These are phyloP conservation scores for Rhodotorula sphaerocarpa DNA, from an alignment of 768 basidiomycete species.

Conservation along the genomic window DNA sequence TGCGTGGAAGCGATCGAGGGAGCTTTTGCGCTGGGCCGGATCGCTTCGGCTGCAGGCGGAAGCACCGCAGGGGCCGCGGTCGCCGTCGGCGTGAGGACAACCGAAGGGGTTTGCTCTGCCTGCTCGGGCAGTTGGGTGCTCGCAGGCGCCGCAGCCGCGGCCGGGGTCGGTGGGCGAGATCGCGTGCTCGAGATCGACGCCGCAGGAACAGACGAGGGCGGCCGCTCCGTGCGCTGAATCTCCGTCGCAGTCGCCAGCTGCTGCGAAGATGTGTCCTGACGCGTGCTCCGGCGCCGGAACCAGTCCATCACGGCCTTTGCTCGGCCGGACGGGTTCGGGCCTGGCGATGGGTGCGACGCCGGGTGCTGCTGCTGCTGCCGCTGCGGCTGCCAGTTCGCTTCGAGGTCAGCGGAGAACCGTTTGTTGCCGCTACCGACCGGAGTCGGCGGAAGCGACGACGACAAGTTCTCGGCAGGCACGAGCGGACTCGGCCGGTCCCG, in stretches of 20 bases:
- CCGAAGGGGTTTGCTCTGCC: too few relatives aligned
- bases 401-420: constrained; percentile 24
- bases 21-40: constrained; percentile 1
- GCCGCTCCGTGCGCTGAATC: constrained; percentile 11
- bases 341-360: constrained; percentile 26
- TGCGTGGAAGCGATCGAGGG: background rate
- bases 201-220: too few relatives aligned
- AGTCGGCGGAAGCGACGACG: background rate
- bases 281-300: constrained; percentile 57
- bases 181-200: too few relatives aligned
- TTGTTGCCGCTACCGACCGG: background rate
- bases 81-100: too few relatives aligned
- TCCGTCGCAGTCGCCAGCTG: constrained; percentile 22
- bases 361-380: too few relatives aligned
- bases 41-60: too few relatives aligned
- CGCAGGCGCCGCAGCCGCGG: too few relatives aligned
- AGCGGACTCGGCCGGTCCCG: background rate
- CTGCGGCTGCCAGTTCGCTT: constrained; percentile 22
- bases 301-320: constrained; percentile 97
- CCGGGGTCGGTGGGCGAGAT: too few relatives aligned
- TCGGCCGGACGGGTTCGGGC: constrained; percentile 56
- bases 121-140: too few relatives aligned
- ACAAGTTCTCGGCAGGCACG: background rate
- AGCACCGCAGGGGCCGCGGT: too few relatives aligned
- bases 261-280: background rate